Conservation (phyloP, 495 filamentous ascomycete genomes). For the Penicillium longicatenatum region DNA sequence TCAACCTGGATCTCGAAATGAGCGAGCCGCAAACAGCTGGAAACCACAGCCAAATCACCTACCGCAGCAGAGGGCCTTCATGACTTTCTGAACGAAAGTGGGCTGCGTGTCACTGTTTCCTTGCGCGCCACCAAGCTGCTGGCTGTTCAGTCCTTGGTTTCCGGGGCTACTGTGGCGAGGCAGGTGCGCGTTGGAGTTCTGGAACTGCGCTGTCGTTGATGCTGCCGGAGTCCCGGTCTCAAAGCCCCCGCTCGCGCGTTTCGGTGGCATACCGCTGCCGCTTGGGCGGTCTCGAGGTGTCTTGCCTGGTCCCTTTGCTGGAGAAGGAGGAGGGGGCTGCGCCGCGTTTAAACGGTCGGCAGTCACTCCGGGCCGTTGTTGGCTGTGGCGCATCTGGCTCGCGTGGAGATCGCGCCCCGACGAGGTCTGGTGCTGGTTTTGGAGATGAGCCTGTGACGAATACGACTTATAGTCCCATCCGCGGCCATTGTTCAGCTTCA, state of each 20-base stretch:
- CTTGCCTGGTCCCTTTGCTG: conserved; percentile 79
- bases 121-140: conserved; percentile 42
- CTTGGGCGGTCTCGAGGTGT: conserved; percentile 73
- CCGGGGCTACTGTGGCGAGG: conserved; percentile 60
- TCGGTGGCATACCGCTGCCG: conserved; percentile 68
- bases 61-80: conserved; percentile 83
- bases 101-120: conserved; percentile 51
- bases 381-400: conserved; percentile 60
- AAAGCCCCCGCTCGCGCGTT: conserved; percentile 76
- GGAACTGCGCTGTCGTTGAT: conserved; percentile 88
- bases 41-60: conserved; percentile 43
- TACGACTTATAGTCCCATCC: conserved; percentile 94
- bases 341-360: conserved; percentile 95
- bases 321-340: conserved; percentile 88
- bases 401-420: conserved; percentile 78
- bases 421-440: conserved; percentile 73
- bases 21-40: conserved; percentile 23
- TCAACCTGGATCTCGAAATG: conserved; percentile 39
- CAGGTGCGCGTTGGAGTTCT: conserved; percentile 84
- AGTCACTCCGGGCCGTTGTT: conserved; percentile 66
- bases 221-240: conserved; percentile 77
- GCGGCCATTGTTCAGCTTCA: conserved; percentile 96
- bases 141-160: conserved; percentile 57
- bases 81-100: conserved; percentile 64
- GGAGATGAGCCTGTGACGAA: conserved; percentile 71